Conservation (phyloP, 352 stramenopile species). For the Phytopythium oedochilum region DNA sequence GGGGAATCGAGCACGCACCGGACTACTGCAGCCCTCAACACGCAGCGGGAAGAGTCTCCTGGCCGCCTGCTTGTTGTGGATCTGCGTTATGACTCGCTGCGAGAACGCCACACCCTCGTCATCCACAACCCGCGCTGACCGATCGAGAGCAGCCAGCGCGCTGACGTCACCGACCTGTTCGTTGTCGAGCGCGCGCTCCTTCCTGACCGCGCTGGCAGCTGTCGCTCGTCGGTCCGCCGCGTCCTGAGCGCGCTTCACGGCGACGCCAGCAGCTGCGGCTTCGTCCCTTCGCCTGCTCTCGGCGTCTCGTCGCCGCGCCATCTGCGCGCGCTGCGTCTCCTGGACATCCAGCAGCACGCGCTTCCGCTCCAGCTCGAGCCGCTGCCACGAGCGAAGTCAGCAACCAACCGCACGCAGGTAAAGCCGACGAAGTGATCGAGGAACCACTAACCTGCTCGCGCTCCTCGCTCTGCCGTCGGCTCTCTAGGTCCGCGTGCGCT, state of each 20-base stretch:
- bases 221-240: neutral
- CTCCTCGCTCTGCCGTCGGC: neutral
- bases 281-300: neutral
- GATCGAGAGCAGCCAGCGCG: neutral
- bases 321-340: neutral
- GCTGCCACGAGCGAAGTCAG: neutral
- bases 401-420: neutral
- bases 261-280: neutral
- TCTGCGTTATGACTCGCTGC: slow-evolving; percentile 14
- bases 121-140: no score
- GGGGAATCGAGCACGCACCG: slow-evolving; percentile 23
- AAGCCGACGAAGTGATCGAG: no score
- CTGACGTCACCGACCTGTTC: neutral
- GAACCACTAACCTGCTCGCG: neutral
- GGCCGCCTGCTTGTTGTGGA: slow-evolving; percentile 20
- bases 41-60: slow-evolving; percentile 13
- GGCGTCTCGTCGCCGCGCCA: neutral
- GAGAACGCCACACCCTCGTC: no score
- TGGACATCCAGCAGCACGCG: neutral
- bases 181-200: neutral
- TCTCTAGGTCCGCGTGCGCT: neutral
- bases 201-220: neutral
- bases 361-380: neutral
- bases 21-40: slow-evolving; percentile 15
- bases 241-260: neutral